phyloP scores from a whole-genome alignment of 768 basidiomycete genomes.

The Calvatia gigantea region DNA sequence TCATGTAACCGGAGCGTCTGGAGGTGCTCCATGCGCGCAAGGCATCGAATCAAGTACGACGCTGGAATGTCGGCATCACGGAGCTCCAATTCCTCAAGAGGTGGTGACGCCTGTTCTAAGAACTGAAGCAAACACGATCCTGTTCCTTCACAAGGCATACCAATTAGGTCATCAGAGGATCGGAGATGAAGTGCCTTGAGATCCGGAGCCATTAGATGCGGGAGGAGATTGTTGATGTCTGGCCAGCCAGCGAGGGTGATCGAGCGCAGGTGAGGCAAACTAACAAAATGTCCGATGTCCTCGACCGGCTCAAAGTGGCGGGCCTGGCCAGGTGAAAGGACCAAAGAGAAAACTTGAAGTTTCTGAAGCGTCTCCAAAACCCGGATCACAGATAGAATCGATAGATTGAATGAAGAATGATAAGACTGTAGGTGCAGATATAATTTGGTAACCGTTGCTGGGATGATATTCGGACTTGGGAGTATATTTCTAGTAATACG shows the following conservation, averaged over 20 bases:
- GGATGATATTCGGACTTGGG: constrained; percentile 29
- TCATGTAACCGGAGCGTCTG: constrained; percentile 53
- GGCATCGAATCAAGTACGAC: constrained; percentile 19
- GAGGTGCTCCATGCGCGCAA: constrained; percentile 20
- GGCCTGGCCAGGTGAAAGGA: constrained; percentile 28
- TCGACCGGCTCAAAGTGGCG: constrained; percentile 21
- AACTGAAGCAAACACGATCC: constrained; percentile 19
- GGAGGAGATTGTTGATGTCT: constrained; percentile 14
- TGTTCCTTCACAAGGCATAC: constrained; percentile 29
- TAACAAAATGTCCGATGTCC: constrained; percentile 15
- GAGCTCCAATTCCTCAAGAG: constrained; percentile 26
- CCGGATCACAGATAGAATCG: constrained; percentile 22
- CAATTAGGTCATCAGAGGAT: constrained; percentile 29
- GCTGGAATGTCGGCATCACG: constrained; percentile 23
- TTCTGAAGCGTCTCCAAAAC: constrained; percentile 34
- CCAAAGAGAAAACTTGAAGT: constrained; percentile 40
- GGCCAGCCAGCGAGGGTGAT: constrained; percentile 20
- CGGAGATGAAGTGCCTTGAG: constrained; percentile 34
- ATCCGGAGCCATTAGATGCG: constrained; percentile 25
- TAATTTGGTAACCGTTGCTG: constrained; percentile 30
- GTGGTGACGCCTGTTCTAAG: constrained; percentile 22
- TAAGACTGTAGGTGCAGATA: constrained; percentile 28
- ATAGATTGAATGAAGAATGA: constrained; percentile 14
- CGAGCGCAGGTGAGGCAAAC: constrained; percentile 22
- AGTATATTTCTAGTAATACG: constrained; percentile 31